Conservation (phyloP, 2,329 filamentous ascomycete genomes). For the Stachybotrys echinatus region DNA sequence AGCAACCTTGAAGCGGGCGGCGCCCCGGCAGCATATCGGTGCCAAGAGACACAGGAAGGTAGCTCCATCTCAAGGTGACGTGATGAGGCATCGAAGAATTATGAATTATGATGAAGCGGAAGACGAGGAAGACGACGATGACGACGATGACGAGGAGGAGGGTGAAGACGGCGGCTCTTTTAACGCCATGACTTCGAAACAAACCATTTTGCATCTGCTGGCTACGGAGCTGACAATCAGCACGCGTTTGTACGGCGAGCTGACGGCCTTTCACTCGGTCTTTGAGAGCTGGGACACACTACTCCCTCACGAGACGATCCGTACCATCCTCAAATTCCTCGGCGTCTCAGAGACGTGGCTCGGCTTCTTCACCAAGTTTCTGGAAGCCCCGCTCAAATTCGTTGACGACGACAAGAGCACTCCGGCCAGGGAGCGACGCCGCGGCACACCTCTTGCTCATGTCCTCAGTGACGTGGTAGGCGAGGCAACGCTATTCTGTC, state of each 20-base stretch:
- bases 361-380: slow-evolving; percentile 52
- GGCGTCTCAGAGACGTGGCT: slow-evolving; percentile 53
- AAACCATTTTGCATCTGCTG: slow-evolving; percentile 40
- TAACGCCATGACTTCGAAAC: slow-evolving; percentile 37
- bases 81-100: neutral
- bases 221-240: slow-evolving; percentile 42
- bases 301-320: slow-evolving; percentile 51
- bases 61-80: neutral
- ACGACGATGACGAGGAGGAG: slow-evolving; percentile 5
- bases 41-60: slow-evolving; percentile 3
- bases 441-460: slow-evolving; percentile 57
- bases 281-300: slow-evolving; percentile 38
- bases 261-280: slow-evolving; percentile 40
- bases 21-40: slow-evolving; percentile 3
- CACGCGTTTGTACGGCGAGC: slow-evolving; percentile 36
- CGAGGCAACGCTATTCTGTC: slow-evolving; percentile 56
- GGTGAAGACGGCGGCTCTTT: slow-evolving; percentile 11
- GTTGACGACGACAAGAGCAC: slow-evolving; percentile 43
- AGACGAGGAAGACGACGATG: slow-evolving; percentile 4
- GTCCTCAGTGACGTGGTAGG: slow-evolving; percentile 54
- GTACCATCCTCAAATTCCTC: slow-evolving; percentile 52
- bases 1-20: slow-evolving; percentile 1
- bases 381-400: slow-evolving; percentile 56
- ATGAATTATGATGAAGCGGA: no score
- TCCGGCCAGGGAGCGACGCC: slow-evolving; percentile 37